Conservation (phyloP, 371 early-diverging fungal genomes). For the Mucor indicus region DNA sequence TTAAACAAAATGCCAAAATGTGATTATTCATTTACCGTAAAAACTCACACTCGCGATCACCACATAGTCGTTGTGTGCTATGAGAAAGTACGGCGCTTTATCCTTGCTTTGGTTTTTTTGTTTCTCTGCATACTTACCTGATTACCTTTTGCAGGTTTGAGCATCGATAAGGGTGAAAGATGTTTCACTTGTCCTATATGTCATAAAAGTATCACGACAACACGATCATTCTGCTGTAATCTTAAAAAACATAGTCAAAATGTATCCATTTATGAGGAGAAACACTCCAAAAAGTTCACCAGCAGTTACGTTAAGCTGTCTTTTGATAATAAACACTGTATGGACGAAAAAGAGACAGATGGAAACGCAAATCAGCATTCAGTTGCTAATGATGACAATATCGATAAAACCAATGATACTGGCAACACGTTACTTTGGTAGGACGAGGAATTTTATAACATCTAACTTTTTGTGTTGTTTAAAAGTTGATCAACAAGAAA, state of each 20-base stretch:
- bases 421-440: constrained; percentile 8
- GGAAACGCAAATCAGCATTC: constrained; percentile 9
- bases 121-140: constrained; percentile 2
- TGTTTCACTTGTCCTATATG: constrained; percentile 14
- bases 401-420: constrained; percentile 11
- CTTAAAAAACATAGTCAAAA: constrained; percentile 7
- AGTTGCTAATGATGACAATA: constrained; percentile 7
- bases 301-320: constrained; percentile 5
- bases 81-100: constrained; percentile 14
- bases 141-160: constrained; percentile 14
- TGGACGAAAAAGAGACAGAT: constrained; percentile 16
- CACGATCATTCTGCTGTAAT: constrained; percentile 8
- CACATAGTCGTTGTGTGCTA: constrained; percentile 10
- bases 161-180: constrained; percentile 10
- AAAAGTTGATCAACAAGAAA: constrained; percentile 7
- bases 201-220: constrained; percentile 7
- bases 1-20: constrained; percentile 16
- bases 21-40: constrained; percentile 13
- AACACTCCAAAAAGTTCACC: constrained; percentile 6
- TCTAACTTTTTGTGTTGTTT: constrained; percentile 10
- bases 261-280: constrained; percentile 6
- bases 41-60: constrained; percentile 9
- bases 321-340: constrained; percentile 12
- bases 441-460: constrained; percentile 8
- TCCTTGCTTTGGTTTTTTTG: constrained; percentile 1